phyloP scores from a whole-genome alignment of 208 protist species.

The Leishmania martiniquensis region DNA sequence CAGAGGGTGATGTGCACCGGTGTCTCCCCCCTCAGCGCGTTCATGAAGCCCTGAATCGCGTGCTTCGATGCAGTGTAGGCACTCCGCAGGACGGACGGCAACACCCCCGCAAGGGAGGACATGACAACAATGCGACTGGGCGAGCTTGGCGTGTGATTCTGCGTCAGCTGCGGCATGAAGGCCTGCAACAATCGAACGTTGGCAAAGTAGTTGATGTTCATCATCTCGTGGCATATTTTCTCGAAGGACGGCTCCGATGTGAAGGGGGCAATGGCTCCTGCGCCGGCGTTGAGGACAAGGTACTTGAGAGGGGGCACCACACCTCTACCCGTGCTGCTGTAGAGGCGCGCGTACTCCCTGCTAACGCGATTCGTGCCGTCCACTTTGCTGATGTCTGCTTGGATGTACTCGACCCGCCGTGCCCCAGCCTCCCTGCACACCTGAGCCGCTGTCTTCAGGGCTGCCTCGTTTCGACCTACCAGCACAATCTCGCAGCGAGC shows the following conservation, averaged over 20 bases:
- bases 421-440: slow-evolving; percentile 52
- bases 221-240: slow-evolving; percentile 65
- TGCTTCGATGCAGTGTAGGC: slow-evolving; percentile 88
- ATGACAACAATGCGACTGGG: slow-evolving; percentile 77
- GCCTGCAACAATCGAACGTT: slow-evolving; percentile 81
- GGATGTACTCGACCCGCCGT: slow-evolving; percentile 50
- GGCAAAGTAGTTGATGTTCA: slow-evolving; percentile 89
- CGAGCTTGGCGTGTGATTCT: slow-evolving; percentile 31
- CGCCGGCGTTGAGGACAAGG: slow-evolving; percentile 84
- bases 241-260: slow-evolving; percentile 48
- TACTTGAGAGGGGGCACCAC: slow-evolving; percentile 48
- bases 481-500: slow-evolving; percentile 68
- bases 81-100: slow-evolving; percentile 77
- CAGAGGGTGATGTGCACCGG: slow-evolving; percentile 72
- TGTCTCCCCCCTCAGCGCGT: slow-evolving; percentile 81
- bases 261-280: slow-evolving; percentile 77
- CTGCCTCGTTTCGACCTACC: slow-evolving; percentile 63
- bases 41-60: slow-evolving; percentile 89
- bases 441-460: slow-evolving; percentile 39
- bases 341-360: slow-evolving; percentile 25
- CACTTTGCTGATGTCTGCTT: slow-evolving; percentile 61
- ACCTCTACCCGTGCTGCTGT: background rate
- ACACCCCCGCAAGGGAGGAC: slow-evolving; percentile 76
- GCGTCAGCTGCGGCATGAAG: slow-evolving; percentile 59
- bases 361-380: slow-evolving; percentile 46